Base-by-base conservation (phyloP, 2,329 filamentous ascomycete genomes). In the Cytospora schulzeri region DNA sequence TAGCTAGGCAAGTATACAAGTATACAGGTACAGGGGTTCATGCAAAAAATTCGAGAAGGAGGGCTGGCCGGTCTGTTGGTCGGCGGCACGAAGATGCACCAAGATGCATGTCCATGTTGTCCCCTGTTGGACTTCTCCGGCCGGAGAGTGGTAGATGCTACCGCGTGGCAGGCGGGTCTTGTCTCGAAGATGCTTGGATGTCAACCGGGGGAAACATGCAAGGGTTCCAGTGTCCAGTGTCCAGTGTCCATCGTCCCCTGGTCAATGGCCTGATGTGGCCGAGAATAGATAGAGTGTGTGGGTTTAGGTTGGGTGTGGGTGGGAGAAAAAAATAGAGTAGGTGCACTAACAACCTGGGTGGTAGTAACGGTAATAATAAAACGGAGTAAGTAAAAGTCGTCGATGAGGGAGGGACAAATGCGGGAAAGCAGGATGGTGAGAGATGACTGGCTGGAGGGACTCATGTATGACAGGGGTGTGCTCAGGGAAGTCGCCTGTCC, bases 61-160 rank as follows among this genome's bases (percentile, higher is more conserved):
- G 45, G 45, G 45, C n/a, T 22, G n/a, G 45, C 45, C 45, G 45
- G 45, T 12, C 45, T 48, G 45, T 48, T 48, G 65, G 65, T 57
- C 57, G 62, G 65, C 65, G 65, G 62, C 53, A 66, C 62, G 65
- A n/a, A n/a, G 17, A 48, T 9, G n/a, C n/a, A n/a, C n/a, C n/a
- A n/a, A 45, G 38, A 9, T 17, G 15, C 28, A 38, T 35, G 54
- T 52, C n/a, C 33, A 22, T 57, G 29, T 22, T 19, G 22, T 26
- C 29, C 53, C n/a, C 29, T 24, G 11, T 33, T 33, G 17, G 53
- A 35, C 31, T 24, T 15, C 31, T n/a, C 22, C 8, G 33, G n/a
- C 54, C 22, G 4, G 33, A 22, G 31, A 31, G 26, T 50, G 19
- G 38, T 28, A 52, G 51, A 54, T 26, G 58, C 58, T 41, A 41